Evolutionary conservation across 1,139 yeast species (phyloP), one percentile per base, ranked within the genome.

Genomic region (Williopsis jadinii): DNA sequence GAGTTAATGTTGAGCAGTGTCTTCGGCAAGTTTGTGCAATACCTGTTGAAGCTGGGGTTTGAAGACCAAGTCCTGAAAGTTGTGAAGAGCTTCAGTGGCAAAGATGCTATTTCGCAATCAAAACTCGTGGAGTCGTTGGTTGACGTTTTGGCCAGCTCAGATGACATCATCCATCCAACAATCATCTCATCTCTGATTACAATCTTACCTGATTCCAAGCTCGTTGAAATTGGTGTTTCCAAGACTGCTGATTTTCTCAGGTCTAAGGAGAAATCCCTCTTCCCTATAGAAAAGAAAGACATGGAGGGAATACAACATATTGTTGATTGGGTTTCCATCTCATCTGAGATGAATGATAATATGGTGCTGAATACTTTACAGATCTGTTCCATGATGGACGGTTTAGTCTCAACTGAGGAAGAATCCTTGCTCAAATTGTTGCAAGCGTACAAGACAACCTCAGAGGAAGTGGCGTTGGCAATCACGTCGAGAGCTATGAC

Each of bases 61-160:
- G 49, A 48, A 14, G 50, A 50, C 2, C 54, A 51, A 14, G 36
- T 42, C 9, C 24, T 41, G 9, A 46, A 42, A 11, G 28, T 36
- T 5, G 11, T 36, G 28, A 36, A 36, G 6, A 33, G 34, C 24
- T 36, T 36, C 19, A 19, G 11, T 3, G 34, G 30, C 5, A 32
- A 36, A 24, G 13, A 15, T 3, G n/a, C 29, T 11, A 11, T 28
- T 13, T 24, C 33, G 6, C 11, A 10, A 2, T 8, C 12, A 9
- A 11, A 19, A 31, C 19, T 36, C 5, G 33, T 28, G 11, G 26
- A 30, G 11, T 13, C 33, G 8, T 28, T 36, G 8, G 28, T 11
- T 3, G 11, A 8, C 9, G 29, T 24, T 11, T 11, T 28, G n/a
- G 24, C 24, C 11, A n/a, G 12, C 9, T 11, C 27, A 12, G 33